Conservation (phyloP, 2,329 filamentous ascomycete genomes). For the Septoria linicola region DNA sequence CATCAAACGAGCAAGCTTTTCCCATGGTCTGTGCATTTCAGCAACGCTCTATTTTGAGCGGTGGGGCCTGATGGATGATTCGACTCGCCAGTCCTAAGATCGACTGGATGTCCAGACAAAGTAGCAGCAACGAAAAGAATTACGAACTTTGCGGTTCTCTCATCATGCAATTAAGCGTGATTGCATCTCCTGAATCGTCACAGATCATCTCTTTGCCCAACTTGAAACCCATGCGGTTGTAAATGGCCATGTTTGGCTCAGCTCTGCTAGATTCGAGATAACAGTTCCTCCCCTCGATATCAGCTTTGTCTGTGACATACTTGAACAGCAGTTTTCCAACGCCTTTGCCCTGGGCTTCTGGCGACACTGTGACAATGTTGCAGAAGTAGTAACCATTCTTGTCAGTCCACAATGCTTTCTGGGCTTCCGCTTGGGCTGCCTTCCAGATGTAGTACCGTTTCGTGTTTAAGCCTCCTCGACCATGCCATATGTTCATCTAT, state of each 20-base stretch:
- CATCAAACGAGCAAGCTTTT: neutral
- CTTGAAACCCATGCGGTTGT: conserved; percentile 67
- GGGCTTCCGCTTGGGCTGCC: conserved; percentile 60
- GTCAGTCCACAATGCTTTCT: conserved; percentile 64
- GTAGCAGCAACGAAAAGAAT: neutral
- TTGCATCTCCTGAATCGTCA: conserved; percentile 58
- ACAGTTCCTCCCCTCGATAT: conserved; percentile 62
- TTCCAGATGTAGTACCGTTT: conserved; percentile 75
- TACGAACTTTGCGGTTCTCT: conserved; percentile 37
- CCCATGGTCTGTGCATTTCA: neutral
- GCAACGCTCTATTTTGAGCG: neutral
- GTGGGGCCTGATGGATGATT: neutral
- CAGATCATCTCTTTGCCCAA: conserved; percentile 65
- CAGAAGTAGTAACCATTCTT: conserved; percentile 71
- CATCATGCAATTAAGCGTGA: conserved; percentile 50
- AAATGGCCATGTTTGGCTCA: conserved; percentile 68
- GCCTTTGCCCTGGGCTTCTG: conserved; percentile 64
- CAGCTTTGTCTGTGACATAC: conserved; percentile 62
- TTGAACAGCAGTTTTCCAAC: conserved; percentile 65
- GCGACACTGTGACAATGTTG: conserved; percentile 70
- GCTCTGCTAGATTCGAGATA: conserved; percentile 70
- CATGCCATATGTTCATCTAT: conserved; percentile 64
- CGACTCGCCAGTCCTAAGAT: neutral
- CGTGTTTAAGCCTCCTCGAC: conserved; percentile 66
- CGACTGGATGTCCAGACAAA: neutral